A percentile compares a stretch with the other conserved stretches of the same genome.
These are phyloP conservation scores for Hamigera avellanea DNA, from an alignment of 495 filamentous ascomycete species.

Conservation along the genomic window DNA sequence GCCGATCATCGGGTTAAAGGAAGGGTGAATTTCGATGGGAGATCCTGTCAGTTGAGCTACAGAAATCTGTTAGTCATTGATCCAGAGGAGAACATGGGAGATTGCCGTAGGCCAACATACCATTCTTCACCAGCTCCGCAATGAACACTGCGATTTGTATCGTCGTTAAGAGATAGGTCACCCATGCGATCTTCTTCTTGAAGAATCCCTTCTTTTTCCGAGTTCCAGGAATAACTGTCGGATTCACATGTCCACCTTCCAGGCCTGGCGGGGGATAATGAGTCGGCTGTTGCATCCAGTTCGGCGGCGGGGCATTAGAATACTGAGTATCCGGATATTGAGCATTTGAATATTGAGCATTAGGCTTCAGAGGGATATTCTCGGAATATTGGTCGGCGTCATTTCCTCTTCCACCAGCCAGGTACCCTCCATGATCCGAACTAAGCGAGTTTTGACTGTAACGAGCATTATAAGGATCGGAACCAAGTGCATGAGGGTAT, in stretches of 20 bases:
- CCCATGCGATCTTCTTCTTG: conserved; percentile 58
- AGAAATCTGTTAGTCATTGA: no score
- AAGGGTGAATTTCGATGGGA: conserved; percentile 75
- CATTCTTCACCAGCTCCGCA: conserved; percentile 71
- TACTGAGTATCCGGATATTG: conserved; percentile 1
- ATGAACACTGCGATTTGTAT: conserved; percentile 84
- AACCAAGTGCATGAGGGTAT: conserved; percentile 16
- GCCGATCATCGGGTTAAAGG: conserved; percentile 94
- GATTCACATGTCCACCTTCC: conserved; percentile 11
- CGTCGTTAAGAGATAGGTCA: conserved; percentile 68
- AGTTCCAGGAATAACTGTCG: conserved; percentile 6
- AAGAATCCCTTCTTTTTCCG: conserved; percentile 37
- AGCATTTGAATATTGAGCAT: conserved; percentile 20
- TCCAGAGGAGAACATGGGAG: background rate
- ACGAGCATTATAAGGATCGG: conserved; percentile 23
- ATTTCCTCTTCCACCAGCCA: conserved; percentile 18
- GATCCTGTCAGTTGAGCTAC: conserved; percentile 35
- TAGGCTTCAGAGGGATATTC: conserved; percentile 37
- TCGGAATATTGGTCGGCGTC: conserved; percentile 38
- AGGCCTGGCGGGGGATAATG: conserved; percentile 25
- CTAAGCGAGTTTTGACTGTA: conserved; percentile 31
- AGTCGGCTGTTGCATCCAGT: conserved; percentile 34
- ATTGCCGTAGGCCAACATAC: conserved; percentile 32
- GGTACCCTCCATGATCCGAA: conserved; percentile 24
- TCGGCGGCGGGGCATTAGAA: conserved; percentile 4